Conservation (phyloP, 1,284 basidiomycete genomes). For the Malassezia brasiliensis region DNA sequence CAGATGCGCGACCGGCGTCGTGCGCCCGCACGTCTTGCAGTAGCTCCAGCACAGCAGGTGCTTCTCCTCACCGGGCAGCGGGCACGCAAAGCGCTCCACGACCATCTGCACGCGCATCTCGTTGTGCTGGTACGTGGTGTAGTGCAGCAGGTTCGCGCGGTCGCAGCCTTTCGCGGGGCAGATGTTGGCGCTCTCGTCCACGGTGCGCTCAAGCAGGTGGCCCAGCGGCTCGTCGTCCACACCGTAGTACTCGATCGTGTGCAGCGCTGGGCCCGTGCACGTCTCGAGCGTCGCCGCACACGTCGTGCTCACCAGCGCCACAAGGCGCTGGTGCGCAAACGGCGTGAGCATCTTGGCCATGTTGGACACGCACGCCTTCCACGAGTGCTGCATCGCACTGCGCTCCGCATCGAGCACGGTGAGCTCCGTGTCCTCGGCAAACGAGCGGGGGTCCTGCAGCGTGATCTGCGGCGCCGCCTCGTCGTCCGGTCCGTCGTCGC, state of each 20-base stretch:
- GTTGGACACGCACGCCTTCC: constrained; percentile 25
- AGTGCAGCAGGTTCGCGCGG: constrained; percentile 70
- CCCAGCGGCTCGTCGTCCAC: constrained; percentile 84
- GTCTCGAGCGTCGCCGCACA: constrained; percentile 55
- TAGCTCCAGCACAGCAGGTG: constrained; percentile 84
- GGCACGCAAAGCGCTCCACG: constrained; percentile 43
- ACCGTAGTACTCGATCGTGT: constrained; percentile 79
- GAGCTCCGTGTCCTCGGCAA: constrained; percentile 19
- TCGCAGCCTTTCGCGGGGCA: constrained; percentile 77
- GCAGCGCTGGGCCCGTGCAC: constrained; percentile 53
- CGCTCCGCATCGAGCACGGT: constrained; percentile 24
- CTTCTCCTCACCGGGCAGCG: constrained; percentile 54
- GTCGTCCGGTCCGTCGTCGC: not conserved
- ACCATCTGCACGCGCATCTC: constrained; percentile 69
- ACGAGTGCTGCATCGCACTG: constrained; percentile 20
- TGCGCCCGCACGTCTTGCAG: constrained; percentile 57
- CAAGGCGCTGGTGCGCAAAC: constrained; percentile 84
- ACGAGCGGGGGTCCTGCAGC: constrained; percentile 1
- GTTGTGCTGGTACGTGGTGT: constrained; percentile 79
- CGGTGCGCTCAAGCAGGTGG: constrained; percentile 75
- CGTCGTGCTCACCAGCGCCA: constrained; percentile 63
- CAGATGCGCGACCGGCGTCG: constrained; percentile 71
- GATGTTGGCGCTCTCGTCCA: constrained; percentile 59
- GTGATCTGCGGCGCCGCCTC: not conserved
- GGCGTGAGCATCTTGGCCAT: constrained; percentile 60